Conservation (phyloP, 2,329 filamentous ascomycete species). For the Pseudogymnoascus sp. region DNA sequence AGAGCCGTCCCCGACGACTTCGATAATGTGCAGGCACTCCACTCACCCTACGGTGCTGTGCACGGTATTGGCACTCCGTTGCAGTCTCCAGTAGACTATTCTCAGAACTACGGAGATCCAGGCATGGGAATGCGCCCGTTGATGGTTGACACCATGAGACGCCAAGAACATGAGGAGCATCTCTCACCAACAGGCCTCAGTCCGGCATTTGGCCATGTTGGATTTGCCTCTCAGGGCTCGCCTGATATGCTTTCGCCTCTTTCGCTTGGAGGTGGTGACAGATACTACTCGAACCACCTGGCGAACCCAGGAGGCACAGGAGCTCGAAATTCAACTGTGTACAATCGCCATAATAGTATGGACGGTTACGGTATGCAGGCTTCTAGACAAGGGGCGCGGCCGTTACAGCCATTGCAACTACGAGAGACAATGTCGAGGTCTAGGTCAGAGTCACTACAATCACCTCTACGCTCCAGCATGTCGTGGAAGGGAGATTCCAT, state of each 20-base stretch:
- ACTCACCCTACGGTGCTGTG: slow-evolving; percentile 52
- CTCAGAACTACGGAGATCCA: slow-evolving; percentile 47
- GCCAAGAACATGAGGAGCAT: slow-evolving; percentile 53
- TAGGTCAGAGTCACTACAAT: slow-evolving; percentile 51
- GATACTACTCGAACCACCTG: slow-evolving; percentile 47
- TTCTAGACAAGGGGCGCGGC: slow-evolving; percentile 40
- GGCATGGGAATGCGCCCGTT: slow-evolving; percentile 54
- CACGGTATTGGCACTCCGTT: slow-evolving; percentile 29
- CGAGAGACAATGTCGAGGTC: slow-evolving; percentile 51
- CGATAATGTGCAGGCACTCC: slow-evolving; percentile 61
- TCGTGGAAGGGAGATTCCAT: slow-evolving; percentile 56
- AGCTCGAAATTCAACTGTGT: slow-evolving; percentile 46
- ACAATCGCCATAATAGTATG: slow-evolving; percentile 42
- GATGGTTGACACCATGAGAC: slow-evolving; percentile 59
- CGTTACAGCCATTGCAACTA: slow-evolving; percentile 51
- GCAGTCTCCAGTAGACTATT: slow-evolving; percentile 29
- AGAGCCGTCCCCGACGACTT: slow-evolving; percentile 64
- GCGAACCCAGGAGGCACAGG: slow-evolving; percentile 40
- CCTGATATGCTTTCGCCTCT: slow-evolving; percentile 52
- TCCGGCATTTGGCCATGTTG: slow-evolving; percentile 59
- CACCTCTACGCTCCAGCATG: slow-evolving; percentile 52
- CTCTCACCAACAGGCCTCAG: slow-evolving; percentile 61
- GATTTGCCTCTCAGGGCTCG: slow-evolving; percentile 49
- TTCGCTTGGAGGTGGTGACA: slow-evolving; percentile 47
- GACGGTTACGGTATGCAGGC: slow-evolving; percentile 42